Base-by-base conservation (phyloP, 2,329 filamentous ascomycete genomes). In the Nannizziopsis arthrosporioides region DNA sequence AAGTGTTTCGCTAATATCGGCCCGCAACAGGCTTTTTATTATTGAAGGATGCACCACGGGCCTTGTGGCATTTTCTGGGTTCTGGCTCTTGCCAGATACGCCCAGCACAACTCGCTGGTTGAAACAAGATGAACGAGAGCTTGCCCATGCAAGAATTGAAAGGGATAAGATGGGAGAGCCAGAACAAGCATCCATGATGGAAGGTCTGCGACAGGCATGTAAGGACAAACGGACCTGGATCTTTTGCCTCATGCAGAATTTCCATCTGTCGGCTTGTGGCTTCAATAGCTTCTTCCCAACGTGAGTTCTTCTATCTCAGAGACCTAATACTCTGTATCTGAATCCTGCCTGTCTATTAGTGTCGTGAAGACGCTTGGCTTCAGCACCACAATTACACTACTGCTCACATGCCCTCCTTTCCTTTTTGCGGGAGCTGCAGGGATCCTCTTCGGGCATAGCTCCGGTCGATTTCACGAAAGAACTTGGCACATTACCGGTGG, bases 191-290 rank as follows among this genome's bases (percentile, higher is more conserved):
- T 72, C 64, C 4, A 65, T 68, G 2, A 71, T 63, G 66, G 64
- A 67, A 3, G 74, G 75, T 2, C 65, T 77, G 27, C 69, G 69
- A 55, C 67, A 73, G 50, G 74, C 74, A 0, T 64, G 68, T 46
- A 58, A 57, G 10, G 75, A 78, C 50, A 71, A 69, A 54, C 66
- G 73, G 45, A 69, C 74, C 0, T 77, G 73, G 68, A 58, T 78
- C 2, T 72, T 76, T 52, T 70, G 68, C 4, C 61, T 76, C 32
- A 76, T 77, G 73, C 72, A 76, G 54, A 75, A 76, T 57, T 72
- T 75, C 56, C 73, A 77, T 56, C 60, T 76, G 10, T 72, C 70
- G 1, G 73, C 74, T 1, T 73, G 75, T 50, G 68, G 69, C 0
- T 76, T 76, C 62, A 65, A 65, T 48, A 67, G 60, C 56, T 65